Percentiles rank a stretch among this genome's conserved stretches.
phyloP scores from a whole-genome alignment of 495 filamentous ascomycete genomes.

The Penicillium atrosanguineum region DNA sequence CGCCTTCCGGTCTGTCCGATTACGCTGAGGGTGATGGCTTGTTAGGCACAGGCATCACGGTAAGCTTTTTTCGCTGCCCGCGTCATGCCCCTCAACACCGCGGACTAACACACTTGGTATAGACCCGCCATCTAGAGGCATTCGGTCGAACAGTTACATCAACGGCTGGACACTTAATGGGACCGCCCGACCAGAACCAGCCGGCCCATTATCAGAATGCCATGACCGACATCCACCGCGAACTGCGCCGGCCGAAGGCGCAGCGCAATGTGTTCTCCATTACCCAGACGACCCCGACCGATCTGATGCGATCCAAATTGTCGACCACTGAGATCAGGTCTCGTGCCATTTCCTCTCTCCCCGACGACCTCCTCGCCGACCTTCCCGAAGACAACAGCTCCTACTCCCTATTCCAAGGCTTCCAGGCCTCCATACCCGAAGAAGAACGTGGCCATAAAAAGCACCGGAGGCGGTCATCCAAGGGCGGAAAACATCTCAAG shows the following conservation, averaged over 20 bases:
- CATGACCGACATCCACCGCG: slow-evolving; percentile 84
- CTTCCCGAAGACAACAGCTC: slow-evolving; percentile 81
- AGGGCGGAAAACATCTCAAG: slow-evolving; percentile 70
- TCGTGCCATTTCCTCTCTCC: slow-evolving; percentile 81
- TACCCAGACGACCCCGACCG: slow-evolving; percentile 81
- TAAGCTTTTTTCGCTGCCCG: slow-evolving; percentile 26
- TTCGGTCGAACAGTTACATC: slow-evolving; percentile 94
- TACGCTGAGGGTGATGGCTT: slow-evolving; percentile 48
- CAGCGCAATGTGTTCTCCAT: slow-evolving; percentile 90
- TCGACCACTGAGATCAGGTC: slow-evolving; percentile 93
- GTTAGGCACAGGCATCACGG: slow-evolving; percentile 53
- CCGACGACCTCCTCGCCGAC: slow-evolving; percentile 84
- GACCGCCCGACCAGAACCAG: slow-evolving; percentile 56
- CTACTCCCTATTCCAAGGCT: slow-evolving; percentile 95
- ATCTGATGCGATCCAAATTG: slow-evolving; percentile 88
- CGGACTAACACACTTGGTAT: slow-evolving; percentile 12
- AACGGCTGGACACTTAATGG: slow-evolving; percentile 86
- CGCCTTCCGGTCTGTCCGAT: slow-evolving; percentile 46
- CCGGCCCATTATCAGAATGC: slow-evolving; percentile 72
- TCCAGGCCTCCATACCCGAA: slow-evolving; percentile 86
- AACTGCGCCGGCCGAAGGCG: slow-evolving; percentile 74
- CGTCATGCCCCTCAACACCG: slow-evolving; percentile 4
- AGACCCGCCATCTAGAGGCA: slow-evolving; percentile 88
- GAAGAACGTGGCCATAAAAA: slow-evolving; percentile 61
- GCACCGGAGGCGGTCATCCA: slow-evolving; percentile 67